Evolutionary conservation across 2,329 filamentous ascomycete species (phyloP), one percentile per base, ranked within the genome.

Genomic region (Fusarium sp.): DNA sequence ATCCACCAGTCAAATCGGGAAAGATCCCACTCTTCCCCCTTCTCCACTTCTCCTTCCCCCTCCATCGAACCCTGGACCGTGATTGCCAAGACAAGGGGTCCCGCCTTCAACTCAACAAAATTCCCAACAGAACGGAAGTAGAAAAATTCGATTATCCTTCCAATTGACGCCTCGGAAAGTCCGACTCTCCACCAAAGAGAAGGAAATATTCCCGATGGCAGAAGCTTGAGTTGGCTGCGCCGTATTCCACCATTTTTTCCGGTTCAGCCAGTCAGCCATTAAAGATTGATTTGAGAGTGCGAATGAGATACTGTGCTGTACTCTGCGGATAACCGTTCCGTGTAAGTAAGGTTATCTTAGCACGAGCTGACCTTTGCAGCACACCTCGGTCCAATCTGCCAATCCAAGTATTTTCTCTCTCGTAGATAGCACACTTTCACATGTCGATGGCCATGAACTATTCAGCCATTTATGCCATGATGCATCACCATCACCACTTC

Each of bases 71-170:
- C 73, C 69, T 71, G 61, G 56, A 51, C 57, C 57, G 40, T 61
- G 55, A 61, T 63, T 63, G 65, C 63, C 65, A 72, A 65, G 68
- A 66, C 64, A 58, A 72, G 57, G 67, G 69, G 67, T 72, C 69
- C 65, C 65, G 68, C 77, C 34, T 51, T 73, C 46, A 66, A 58
- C 72, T 74, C 77, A 79, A 79, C 77, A 79, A 79, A 77, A 77
- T 79, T 76, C 77, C 78, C 78, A 79, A 79, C 78, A 79, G 77
- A 79, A 79, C 55, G 37, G 63, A 67, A 71, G 70, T 30, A 58
- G 65, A 68, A 69, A 65, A 56, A 55, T 16, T 61, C 45, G 51
- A 63, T 55, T 55, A 41, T 53, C 22, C 34, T 49, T 42, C 63
- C 61, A 61, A 66, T 61, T 37, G 40, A 29, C 53, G 25, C 41